phyloP scores from a whole-genome alignment of 768 basidiomycete genomes.

The Boletus edulis region DNA sequence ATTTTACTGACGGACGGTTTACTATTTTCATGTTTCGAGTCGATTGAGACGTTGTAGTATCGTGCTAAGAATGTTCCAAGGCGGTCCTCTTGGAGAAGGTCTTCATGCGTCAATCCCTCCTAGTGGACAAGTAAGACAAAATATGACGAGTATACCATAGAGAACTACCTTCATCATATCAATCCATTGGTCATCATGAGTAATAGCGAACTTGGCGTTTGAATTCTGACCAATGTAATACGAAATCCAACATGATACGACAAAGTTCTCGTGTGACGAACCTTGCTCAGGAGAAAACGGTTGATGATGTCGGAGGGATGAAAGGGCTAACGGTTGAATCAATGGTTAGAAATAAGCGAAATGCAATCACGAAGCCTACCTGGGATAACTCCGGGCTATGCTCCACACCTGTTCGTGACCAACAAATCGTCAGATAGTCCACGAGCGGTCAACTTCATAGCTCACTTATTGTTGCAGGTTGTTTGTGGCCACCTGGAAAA shows the following conservation, averaged over 20 bases:
- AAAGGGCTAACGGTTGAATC: background rate
- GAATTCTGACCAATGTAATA: background rate
- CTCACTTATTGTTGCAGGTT: background rate
- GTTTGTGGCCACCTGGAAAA: background rate
- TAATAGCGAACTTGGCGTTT: background rate
- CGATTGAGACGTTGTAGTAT: too few species aligned
- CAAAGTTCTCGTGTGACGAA: background rate
- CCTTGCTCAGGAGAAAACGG: background rate
- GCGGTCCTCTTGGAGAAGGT: background rate
- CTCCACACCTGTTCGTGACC: background rate
- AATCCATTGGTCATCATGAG: conserved; percentile 1
- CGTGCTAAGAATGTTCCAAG: background rate
- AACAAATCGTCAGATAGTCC: background rate
- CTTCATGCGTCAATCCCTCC: background rate
- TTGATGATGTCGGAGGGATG: conserved; percentile 1
- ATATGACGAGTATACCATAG: background rate
- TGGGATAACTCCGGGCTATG: background rate
- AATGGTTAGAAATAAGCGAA: background rate
- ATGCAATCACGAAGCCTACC: background rate
- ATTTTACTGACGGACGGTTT: too few species aligned
- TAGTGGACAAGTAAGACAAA: background rate
- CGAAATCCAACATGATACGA: background rate
- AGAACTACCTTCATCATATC: background rate
- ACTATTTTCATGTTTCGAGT: too few species aligned
- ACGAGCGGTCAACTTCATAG: too few species aligned